phyloP scores from a whole-genome alignment of 164 flowering plant species.

The Stephania yunnanensis region DNA sequence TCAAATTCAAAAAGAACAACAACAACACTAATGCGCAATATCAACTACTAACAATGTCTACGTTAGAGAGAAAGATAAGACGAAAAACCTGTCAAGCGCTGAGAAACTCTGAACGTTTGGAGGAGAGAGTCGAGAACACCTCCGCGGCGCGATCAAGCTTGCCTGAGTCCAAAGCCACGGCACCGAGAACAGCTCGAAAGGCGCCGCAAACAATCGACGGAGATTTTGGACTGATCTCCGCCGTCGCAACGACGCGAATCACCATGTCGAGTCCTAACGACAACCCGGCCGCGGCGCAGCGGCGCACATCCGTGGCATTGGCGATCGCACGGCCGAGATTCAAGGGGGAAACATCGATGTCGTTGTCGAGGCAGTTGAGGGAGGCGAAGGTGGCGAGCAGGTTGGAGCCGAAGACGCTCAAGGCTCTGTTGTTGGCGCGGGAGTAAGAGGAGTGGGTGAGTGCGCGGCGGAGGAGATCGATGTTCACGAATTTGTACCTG shows the following conservation, averaged over 20 bases:
- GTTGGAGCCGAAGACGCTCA: slow-evolving; percentile 49
- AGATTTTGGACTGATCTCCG: slow-evolving; percentile 40
- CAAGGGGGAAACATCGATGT: slow-evolving; percentile 47
- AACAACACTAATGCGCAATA: too few relatives aligned
- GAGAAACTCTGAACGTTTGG: too few relatives aligned
- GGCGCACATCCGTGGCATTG: slow-evolving; percentile 35
- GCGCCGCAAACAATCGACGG: slow-evolving; percentile 63
- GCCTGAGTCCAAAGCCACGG: slow-evolving; percentile 58
- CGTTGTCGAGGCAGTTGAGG: slow-evolving; percentile 23
- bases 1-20: too few relatives aligned
- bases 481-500: slow-evolving; percentile 48
- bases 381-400: slow-evolving; percentile 43
- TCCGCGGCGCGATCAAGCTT: slow-evolving; percentile 48
- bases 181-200: slow-evolving; percentile 67
- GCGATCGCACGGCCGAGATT: slow-evolving; percentile 38
- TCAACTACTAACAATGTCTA: too few relatives aligned
- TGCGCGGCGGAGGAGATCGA: slow-evolving; percentile 49
- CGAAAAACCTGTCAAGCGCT: too few relatives aligned
- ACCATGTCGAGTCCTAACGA: slow-evolving; percentile 57
- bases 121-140: slow-evolving; percentile 35
- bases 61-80: too few relatives aligned
- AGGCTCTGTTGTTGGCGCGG: slow-evolving; percentile 59
- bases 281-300: slow-evolving; percentile 49
- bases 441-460: slow-evolving; percentile 81
- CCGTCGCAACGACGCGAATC: slow-evolving; percentile 45